These are phyloP conservation scores for Thamnidium elegans DNA, from an alignment of 192 early-diverging fungal genomes.

Conservation along the genomic window DNA sequence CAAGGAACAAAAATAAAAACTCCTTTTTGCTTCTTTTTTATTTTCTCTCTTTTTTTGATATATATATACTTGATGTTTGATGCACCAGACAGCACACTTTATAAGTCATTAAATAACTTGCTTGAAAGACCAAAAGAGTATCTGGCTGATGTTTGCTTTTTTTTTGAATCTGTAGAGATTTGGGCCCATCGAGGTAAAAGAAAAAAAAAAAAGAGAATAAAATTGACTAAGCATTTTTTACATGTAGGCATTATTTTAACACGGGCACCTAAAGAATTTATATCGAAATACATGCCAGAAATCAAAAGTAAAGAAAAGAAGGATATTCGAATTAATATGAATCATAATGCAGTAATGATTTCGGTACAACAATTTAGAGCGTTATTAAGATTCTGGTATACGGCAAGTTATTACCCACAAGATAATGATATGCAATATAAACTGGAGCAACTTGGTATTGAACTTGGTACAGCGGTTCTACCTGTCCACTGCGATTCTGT, in stretches of 20 bases:
- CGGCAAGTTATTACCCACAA: constrained; percentile 8
- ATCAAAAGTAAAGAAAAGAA: too few species aligned
- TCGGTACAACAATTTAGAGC: not conserved
- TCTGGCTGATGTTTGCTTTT: constrained; percentile 29
- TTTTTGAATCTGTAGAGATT: constrained; percentile 9
- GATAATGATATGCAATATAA: not conserved
- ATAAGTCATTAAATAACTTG: constrained; percentile 19
- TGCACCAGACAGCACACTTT: constrained; percentile 14
- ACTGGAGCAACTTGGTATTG: not conserved
- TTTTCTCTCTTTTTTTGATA: not conserved
- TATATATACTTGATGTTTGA: constrained; percentile 17
- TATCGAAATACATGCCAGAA: not conserved
- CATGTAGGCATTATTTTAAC: not conserved
- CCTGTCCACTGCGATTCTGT: not conserved
- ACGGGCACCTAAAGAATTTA: constrained; percentile 6
- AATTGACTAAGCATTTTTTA: not conserved
- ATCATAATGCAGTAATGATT: not conserved
- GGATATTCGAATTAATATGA: not conserved
- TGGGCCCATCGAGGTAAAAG: constrained; percentile 34
- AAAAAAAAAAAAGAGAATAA: not conserved
- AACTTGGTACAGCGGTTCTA: not conserved
- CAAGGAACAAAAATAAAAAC: not conserved
- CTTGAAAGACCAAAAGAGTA: constrained; percentile 26
- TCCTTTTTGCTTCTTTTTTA: not conserved
- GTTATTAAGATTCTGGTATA: constrained; percentile 30